Base-by-base conservation (phyloP, 108 stramenopile species). In the Nitzschia sp. region DNA sequence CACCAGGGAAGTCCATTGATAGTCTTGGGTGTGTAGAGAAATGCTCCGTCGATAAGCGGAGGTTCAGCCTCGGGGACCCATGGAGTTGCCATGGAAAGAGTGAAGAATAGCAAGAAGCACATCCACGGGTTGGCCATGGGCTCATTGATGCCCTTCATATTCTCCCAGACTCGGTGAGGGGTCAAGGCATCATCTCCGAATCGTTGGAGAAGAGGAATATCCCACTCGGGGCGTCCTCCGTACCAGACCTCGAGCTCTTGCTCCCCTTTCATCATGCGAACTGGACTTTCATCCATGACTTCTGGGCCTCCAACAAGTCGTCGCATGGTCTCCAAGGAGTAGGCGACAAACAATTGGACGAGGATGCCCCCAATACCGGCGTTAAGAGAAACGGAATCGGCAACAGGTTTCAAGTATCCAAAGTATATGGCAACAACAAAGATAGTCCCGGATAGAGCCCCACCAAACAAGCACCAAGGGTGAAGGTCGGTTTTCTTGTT, bases 141-240 rank as follows among this genome's bases (percentile, higher is more conserved):
- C 41, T 69, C 68, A 37, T 40, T 20, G 0, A 58, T 9, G 29
- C 68, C 68, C 8, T 10, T 12, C 68, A 69, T 69, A 11, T 24
- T 69, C 39, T 60, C 29, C 24, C 29, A 9, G 10, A 69, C 19
- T 8, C 24, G 17, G 7, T 22, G 14, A 41, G 68, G 44, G 14
- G 57, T 58, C 12, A 72, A 29, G 9, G 63, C 3, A 8, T 26
- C 29, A 7, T 56, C 40, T 26, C 71, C 71, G 39, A 66, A 72
- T 9, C 53, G 53, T 17, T 21, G 6, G 20, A 44, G 14, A 10
- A 7, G 15, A 22, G 63, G 63, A 20, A 63, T 26, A 56, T 65
- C 71, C 51, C 51, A 72, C 10, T 6, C 19, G 20, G 71, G 63
- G 29, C 53, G 40, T 24, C 40, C 29, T 15, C 50, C 50, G 25